Percentiles rank a stretch among this genome's conserved stretches.
Evolutionary conservation across 306 rosid genomes (phyloP).

Genomic region (Dryas octopetala): DNA sequence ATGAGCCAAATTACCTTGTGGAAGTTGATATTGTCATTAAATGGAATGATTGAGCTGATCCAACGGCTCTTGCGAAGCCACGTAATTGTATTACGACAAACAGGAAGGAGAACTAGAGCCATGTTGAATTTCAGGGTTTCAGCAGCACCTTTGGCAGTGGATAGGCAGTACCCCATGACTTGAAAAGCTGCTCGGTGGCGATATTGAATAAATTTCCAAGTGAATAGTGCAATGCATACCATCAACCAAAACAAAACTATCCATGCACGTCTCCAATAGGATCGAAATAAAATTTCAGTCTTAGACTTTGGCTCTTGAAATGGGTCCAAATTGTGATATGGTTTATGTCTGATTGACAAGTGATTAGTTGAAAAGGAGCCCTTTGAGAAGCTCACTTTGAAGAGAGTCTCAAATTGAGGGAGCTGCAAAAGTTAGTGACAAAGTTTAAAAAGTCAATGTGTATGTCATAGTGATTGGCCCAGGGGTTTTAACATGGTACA

Average conservation of each 20-base stretch:
- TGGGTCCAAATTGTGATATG: conserved; percentile 17
- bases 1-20: conserved; percentile 56
- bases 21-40: conserved; percentile 73
- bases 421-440: conserved; percentile 28
- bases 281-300: conserved; percentile 59
- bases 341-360: conserved; percentile 11
- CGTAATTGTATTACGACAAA: conserved; percentile 72
- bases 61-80: conserved; percentile 57
- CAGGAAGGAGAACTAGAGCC: conserved; percentile 81
- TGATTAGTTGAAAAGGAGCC: conserved; percentile 32
- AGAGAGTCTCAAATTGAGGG: conserved; percentile 51
- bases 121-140: conserved; percentile 85
- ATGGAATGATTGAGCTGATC: conserved; percentile 62
- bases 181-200: conserved; percentile 56
- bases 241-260: conserved; percentile 58
- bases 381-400: conserved; percentile 40
- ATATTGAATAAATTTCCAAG: conserved; percentile 78
- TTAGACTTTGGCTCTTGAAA: conserved; percentile 47
- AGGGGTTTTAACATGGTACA: background rate
- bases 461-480: no score
- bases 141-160: conserved; percentile 86
- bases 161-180: conserved; percentile 87
- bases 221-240: conserved; percentile 49
- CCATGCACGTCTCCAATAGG: conserved; percentile 76
- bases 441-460: conserved; percentile 15